Base-by-base conservation (phyloP, 225 moss, liverwort and hornwort genomes). In the Takakia lepidozioides region DNA sequence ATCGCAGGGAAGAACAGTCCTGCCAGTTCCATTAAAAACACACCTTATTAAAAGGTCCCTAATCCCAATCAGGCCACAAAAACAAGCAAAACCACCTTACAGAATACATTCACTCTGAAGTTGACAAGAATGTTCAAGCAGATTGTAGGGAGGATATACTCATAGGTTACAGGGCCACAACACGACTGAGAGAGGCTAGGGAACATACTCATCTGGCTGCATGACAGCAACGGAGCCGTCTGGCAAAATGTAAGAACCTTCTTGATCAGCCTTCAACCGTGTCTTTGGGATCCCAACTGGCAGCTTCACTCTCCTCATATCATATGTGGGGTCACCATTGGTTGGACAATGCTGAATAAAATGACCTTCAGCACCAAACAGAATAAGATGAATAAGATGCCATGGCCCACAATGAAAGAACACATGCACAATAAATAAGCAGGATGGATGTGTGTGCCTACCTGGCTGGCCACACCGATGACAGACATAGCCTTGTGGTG, bases 391-490 rank as follows among this genome's bases (percentile, higher is more conserved):
- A 26, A 21, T 15, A 5, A 24, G 3, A 51, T 10, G 14, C 19
- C 46, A 39, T 8, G 21, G 17, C 21, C 15, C 40, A 23, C 19
- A 58, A 54, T 58, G 57, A 36, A 68, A 57, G 5, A 28, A n/a
- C n/a, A n/a, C n/a, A 41, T 61, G 30, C 38, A 52, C 24, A 45
- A 17, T 29, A 52, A 46, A 60, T 52, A 38, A 55, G n/a, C n/a
- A n/a, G n/a, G n/a, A n/a, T n/a, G n/a, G n/a, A n/a, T n/a, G n/a
- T n/a, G n/a, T n/a, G n/a, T n/a, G n/a, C 41, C 42, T 25, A 93
- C 93, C 93, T 81, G 93, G 85, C 67, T 88, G 86, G 24, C 93
- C 83, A 82, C 93, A 93, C 26, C 93, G 93, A 82, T 93, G 93
- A 64, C 93, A 93, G 25, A 93, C 88, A 75, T 93, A 93, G 64